Conservation (phyloP, 345 rosid genomes). For the Mercurialis annua region DNA sequence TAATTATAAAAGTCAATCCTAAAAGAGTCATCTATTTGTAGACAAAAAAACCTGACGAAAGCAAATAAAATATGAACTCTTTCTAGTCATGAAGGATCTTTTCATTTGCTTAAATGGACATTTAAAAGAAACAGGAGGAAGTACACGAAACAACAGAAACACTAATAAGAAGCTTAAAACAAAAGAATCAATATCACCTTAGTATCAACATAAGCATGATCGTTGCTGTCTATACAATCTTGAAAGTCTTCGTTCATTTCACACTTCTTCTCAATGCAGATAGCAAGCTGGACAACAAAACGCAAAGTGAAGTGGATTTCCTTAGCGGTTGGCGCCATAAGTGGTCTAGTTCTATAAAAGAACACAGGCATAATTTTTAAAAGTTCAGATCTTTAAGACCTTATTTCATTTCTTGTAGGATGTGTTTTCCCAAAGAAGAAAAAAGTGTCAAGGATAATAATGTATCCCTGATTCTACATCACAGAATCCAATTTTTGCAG, state of each 20-base stretch:
- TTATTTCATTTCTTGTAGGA: neutral
- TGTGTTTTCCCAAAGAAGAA: neutral
- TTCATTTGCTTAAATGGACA: no score
- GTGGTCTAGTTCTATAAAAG: slow-evolving; percentile 6
- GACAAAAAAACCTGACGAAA: no score
- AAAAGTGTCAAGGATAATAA: neutral
- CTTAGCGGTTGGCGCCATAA: slow-evolving; percentile 4
- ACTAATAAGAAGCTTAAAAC: slow-evolving; percentile 12
- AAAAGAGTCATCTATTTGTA: no score
- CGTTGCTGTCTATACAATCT: slow-evolving; percentile 75
- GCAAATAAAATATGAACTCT: no score
- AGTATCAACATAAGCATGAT: slow-evolving; percentile 31
- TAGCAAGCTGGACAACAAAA: slow-evolving; percentile 63
- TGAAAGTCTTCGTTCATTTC: slow-evolving; percentile 77
- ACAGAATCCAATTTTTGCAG: neutral
- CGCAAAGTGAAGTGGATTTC: slow-evolving; percentile 15
- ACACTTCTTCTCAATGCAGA: slow-evolving; percentile 85
- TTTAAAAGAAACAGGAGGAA: no score
- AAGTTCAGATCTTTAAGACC: slow-evolving; percentile 6
- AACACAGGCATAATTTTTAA: neutral
- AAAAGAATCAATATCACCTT: slow-evolving; percentile 40
- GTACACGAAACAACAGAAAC: slow-evolving; percentile 17
- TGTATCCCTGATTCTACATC: neutral
- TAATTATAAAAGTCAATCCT: no score
- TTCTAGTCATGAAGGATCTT: no score